Evolutionary conservation across 768 basidiomycete genomes (phyloP), one percentile per base, ranked within the genome.

Genomic region (Leucocoprinus birnbaumii): DNA sequence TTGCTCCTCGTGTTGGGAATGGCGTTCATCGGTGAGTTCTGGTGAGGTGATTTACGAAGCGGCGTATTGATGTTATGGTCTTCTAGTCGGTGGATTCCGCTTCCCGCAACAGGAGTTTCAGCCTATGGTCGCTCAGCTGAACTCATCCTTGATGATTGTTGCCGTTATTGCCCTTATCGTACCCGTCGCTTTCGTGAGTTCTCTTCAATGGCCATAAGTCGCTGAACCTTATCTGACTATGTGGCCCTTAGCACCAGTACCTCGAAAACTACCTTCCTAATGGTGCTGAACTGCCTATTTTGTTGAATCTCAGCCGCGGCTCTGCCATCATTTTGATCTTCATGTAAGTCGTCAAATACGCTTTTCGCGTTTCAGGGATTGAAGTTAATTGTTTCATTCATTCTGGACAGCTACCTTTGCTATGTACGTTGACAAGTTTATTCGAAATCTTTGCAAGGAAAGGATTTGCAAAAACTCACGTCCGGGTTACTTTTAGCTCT

Each of bases 1-100:
- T 67, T 94, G 84, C 78, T 94, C 82, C 76, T 95, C 80, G 73
- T 94, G 78, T 66, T 93, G 80, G 53, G 94, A 85, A 71, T 94
- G 86, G 68, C 88, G 68, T 62, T 94, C 84, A 66, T 94, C 81
- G 62, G 86, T 80, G 53, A 83, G 77, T 85, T 83, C 85, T 67
- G 83, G 81, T n/a, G 38, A 5, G 31, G 31, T 31, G 31, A 31
- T 11, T 31, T 38, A 38, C 4, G 38, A 38, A 38, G 38, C 16
- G 38, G 38, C 38, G 11, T 38, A 38, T 14, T 38, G 4, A 38
- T 38, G 6, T 6, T 14, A 35, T 14, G 14, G 9, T 26, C 9
- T 45, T 25, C 3, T 51, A 73, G 77, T 78, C 31, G 75, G 75
- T 45, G 80, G 80, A 9, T 74, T 73, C 56, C 71, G 75, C 51